Base-by-base conservation (phyloP, 2,329 filamentous ascomycete genomes). In the Alternaria sp. region DNA sequence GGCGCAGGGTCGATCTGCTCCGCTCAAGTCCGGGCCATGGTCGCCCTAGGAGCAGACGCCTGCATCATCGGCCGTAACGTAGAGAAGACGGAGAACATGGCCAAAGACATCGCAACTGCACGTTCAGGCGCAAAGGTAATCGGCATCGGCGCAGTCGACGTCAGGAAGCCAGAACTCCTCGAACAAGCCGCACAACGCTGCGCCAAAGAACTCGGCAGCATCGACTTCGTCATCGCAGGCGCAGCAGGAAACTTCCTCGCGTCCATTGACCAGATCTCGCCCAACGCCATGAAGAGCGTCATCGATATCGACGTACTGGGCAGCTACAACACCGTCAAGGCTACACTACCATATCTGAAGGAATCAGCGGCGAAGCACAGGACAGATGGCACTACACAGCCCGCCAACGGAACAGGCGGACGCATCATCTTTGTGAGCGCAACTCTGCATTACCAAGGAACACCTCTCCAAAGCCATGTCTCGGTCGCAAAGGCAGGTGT, bases 291-390 rank as follows among this genome's bases (percentile, higher is more conserved):
- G 88, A 96, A 94, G 79, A 85, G 92, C 0, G 95, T 99, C 66
- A 94, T 98, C 72, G 95, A 98, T 63, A 99, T 99, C 73, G 95
- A 98, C 76, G 90, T 97, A 3, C 80, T 98, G 36, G 95, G 95
- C 32, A 96, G 92, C 16, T 99, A 91, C 82, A 96, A 98, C 82
- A 97, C 93, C 3, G 85, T 97, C 74, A 98, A 98, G 81, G 93
- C 94, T 4, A 95, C 93, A 1, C 82, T 97, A 34, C 92, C 93
- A 0, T 86, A 96, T 72, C 86, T 99, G 3, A 80, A 93, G 12
- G 85, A 88, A 69, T 96, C 93, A n/a, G 89, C 91, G 1, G 79
- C 81, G 34, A 87, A 86, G 70, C 82, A 89, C 70, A 85, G 81
- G 63, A 85, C 85, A 18, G 87, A 90, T 66, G 85, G 86, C 2